phyloP scores from a whole-genome alignment of 2,329 filamentous ascomycete species.

The Harringtonia aguacate region DNA sequence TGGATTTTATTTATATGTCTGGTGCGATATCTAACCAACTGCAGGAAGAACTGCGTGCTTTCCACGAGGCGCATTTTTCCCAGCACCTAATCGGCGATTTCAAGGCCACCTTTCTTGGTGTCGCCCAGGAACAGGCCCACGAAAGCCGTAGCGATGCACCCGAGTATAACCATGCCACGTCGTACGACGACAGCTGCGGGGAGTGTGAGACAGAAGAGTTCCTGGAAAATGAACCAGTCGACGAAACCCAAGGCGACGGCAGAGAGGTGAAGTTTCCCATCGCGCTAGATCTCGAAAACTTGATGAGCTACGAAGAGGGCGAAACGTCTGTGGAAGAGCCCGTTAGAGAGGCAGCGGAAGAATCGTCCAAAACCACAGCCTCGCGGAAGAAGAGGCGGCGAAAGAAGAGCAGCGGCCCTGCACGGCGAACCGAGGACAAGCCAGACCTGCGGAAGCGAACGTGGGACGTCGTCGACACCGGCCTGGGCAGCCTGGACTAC shows the following conservation, averaged over 20 bases:
- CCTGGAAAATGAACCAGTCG: too few relatives aligned
- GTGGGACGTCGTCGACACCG: constrained; percentile 54
- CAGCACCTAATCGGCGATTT: constrained; percentile 33
- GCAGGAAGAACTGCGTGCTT: constrained; percentile 49
- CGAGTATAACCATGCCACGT: too few relatives aligned
- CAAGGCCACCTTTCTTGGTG: constrained; percentile 26
- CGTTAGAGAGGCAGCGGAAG: too few relatives aligned
- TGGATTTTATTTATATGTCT: neutral
- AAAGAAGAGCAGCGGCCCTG: constrained; percentile 17
- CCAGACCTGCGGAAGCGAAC: constrained; percentile 55
- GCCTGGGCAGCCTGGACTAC: constrained; percentile 50
- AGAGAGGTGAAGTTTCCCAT: too few relatives aligned
- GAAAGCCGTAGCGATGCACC: neutral
- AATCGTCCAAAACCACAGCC: constrained; percentile 26
- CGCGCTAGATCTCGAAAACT: neutral
- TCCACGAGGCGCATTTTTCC: constrained; percentile 52
- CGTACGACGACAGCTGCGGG: neutral
- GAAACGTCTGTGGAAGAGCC: constrained; percentile 6
- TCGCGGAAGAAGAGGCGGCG: constrained; percentile 5
- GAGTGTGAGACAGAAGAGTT: too few relatives aligned
- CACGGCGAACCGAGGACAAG: constrained; percentile 32
- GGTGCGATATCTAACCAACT: neutral
- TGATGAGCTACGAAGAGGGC: constrained; percentile 5
- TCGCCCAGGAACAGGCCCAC: constrained; percentile 17
- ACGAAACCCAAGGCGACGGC: constrained; percentile 7